Evolutionary conservation across 345 rosid species (phyloP), one percentile per base, ranked within the genome.

Genomic region (Tarenaya hassleriana): DNA sequence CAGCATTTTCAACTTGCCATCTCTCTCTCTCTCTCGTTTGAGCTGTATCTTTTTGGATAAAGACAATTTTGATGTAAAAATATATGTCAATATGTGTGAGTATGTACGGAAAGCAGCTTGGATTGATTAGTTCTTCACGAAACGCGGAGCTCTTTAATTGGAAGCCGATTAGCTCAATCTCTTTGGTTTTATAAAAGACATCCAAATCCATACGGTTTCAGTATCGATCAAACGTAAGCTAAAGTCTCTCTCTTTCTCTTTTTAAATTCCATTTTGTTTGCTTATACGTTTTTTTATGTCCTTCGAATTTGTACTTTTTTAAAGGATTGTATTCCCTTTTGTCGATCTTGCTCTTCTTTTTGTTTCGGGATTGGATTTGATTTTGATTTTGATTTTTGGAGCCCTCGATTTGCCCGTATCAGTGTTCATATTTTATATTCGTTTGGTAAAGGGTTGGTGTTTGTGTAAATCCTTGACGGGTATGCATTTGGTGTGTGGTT

Each of bases 151-250:
- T 55, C 37, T 41, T 63, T 66, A 24, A 35, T 63, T 69, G 64
- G 77, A 73, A 73, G 71, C 82, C 66, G 77, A 72, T 63, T 64
- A 24, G 29, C 29, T 24, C 29, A 24, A 24, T 2, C 29, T 44
- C 14, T 16, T 19, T 47, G 9, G 8, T n/a, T 57, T 44, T n/a
- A 13, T 38, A 57, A 24, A 24, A 24, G 5, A 24, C 20, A 38
- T 50, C 50, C 33, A 44, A 37, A 21, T 50, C 45, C 35, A 29
- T 8, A 58, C 55, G 47, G 32, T 61, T 33, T 50, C 24, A 17
- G 24, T 19, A 58, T 52, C 49, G 67, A 29, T 34, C 48, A 47
- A 75, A 70, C 69, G 84, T 76, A 70, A 70, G 79, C 62, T 50
- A 20, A 53, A 52, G 1, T 16, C 35, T 51, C 39, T 52, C 52